A percentile compares a stretch with the other conserved stretches of the same genome.
These are phyloP conservation scores for Poa annua DNA, from an alignment of 176 grass and related monocot species.

Conservation along the genomic window DNA sequence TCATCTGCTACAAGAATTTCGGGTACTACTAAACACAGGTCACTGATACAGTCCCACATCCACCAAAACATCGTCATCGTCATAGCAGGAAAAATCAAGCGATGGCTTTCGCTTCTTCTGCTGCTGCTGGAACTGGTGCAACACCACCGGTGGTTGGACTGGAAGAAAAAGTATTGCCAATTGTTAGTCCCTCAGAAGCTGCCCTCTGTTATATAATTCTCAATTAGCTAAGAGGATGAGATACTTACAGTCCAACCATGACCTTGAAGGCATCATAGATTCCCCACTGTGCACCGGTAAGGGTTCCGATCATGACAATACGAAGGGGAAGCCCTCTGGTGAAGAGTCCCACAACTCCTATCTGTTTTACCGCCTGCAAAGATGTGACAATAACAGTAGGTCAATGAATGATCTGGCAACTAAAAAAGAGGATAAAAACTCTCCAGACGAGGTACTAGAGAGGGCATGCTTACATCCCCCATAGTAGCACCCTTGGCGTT, in stretches of 20 bases:
- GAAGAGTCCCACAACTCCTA: slow-evolving; percentile 80
- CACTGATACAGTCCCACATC: slow-evolving; percentile 40
- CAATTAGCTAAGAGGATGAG: neutral
- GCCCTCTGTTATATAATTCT: neutral
- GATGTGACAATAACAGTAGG: slow-evolving; percentile 24
- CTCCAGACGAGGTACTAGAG: neutral
- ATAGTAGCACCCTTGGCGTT: slow-evolving; percentile 95
- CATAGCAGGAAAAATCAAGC: slow-evolving; percentile 50
- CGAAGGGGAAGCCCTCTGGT: slow-evolving; percentile 95
- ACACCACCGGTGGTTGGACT: slow-evolving; percentile 95
- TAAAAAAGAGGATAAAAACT: neutral
- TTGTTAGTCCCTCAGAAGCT: slow-evolving; percentile 16
- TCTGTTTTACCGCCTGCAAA: slow-evolving; percentile 80
- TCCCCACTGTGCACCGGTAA: slow-evolving; percentile 95
- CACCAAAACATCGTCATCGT: slow-evolving; percentile 44
- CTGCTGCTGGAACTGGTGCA: slow-evolving; percentile 37
- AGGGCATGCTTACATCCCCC: slow-evolving; percentile 68
- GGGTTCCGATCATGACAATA: slow-evolving; percentile 95
- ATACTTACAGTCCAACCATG: slow-evolving; percentile 95
- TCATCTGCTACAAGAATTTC: slow-evolving; percentile 52
- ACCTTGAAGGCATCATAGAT: slow-evolving; percentile 97
- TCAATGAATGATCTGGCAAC: slow-evolving; percentile 5
- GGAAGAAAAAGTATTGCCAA: slow-evolving; percentile 39
- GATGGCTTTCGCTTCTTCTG: slow-evolving; percentile 46
- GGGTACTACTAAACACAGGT: slow-evolving; percentile 39